phyloP scores from a whole-genome alignment of 441 rosid species.

The Euphorbia schlechtendalii region DNA sequence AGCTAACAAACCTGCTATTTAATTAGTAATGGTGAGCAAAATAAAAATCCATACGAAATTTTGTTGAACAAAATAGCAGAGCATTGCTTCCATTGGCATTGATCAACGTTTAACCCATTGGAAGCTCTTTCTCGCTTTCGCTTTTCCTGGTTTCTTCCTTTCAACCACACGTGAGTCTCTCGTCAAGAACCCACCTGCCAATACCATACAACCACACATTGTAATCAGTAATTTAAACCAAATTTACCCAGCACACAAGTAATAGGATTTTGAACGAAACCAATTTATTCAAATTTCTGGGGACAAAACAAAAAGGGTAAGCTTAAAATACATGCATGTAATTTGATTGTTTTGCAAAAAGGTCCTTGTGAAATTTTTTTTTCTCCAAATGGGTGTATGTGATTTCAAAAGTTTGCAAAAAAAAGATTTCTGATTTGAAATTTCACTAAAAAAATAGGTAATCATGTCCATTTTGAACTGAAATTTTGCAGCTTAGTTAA shows the following conservation, averaged over 20 bases:
- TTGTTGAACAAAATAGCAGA: background rate
- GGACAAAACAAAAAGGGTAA: too few species aligned
- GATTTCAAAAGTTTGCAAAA: too few species aligned
- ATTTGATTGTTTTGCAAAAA: too few species aligned
- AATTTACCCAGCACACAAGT: background rate
- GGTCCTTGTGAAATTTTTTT: too few species aligned
- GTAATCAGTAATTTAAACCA: background rate
- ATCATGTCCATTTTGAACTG: too few species aligned
- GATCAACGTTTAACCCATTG: conserved; percentile 90
- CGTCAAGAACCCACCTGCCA: conserved; percentile 76
- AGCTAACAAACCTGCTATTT: background rate
- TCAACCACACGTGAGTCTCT: conserved; percentile 93
- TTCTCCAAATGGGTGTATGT: too few species aligned
- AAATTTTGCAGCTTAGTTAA: too few species aligned
- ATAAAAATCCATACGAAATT: background rate
- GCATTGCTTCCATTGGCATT: background rate
- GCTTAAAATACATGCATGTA: too few species aligned
- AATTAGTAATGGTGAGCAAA: background rate
- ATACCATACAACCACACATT: conserved; percentile 3
- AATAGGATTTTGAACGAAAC: background rate
- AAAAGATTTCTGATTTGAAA: too few species aligned
- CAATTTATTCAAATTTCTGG: background rate
- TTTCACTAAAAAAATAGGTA: too few species aligned
- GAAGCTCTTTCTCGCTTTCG: conserved; percentile 96
- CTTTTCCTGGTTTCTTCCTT: conserved; percentile 96